phyloP scores from a whole-genome alignment of 2,329 filamentous ascomycete species.

The Aspergillus costaricaensis region DNA sequence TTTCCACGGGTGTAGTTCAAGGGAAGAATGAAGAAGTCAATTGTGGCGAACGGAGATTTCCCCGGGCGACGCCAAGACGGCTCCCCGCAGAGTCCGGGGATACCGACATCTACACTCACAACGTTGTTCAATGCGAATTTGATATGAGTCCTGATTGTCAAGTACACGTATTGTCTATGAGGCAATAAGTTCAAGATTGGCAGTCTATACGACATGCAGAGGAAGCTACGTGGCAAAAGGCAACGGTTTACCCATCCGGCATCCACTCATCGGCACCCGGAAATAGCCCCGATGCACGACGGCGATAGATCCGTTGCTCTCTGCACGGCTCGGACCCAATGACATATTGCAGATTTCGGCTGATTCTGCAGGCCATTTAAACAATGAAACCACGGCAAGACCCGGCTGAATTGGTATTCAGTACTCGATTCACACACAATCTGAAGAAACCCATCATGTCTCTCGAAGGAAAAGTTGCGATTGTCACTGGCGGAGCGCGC shows the following conservation, averaged over 20 bases:
- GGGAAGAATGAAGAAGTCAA: not conserved
- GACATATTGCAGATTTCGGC: no score
- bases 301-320: constrained; percentile 3
- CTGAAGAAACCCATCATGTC: constrained; percentile 11
- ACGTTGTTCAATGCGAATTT: no score
- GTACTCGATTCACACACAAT: not conserved
- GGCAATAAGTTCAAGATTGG: not conserved
- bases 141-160: not conserved
- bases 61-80: not conserved
- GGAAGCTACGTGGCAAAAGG: not conserved
- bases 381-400: no score
- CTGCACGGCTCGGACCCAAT: not conserved
- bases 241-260: not conserved
- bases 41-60: not conserved
- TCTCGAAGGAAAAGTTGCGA: constrained; percentile 20
- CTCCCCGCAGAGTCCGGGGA: not conserved
- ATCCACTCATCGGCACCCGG: not conserved
- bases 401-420: not conserved
- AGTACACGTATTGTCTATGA: not conserved
- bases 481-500: constrained; percentile 22
- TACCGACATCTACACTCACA: not conserved
- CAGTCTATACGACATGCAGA: not conserved
- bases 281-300: not conserved
- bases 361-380: not conserved
- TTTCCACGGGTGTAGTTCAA: not conserved